These are phyloP conservation scores for Thelephora terrestris DNA, from an alignment of 1,284 basidiomycete species.

Conservation along the genomic window DNA sequence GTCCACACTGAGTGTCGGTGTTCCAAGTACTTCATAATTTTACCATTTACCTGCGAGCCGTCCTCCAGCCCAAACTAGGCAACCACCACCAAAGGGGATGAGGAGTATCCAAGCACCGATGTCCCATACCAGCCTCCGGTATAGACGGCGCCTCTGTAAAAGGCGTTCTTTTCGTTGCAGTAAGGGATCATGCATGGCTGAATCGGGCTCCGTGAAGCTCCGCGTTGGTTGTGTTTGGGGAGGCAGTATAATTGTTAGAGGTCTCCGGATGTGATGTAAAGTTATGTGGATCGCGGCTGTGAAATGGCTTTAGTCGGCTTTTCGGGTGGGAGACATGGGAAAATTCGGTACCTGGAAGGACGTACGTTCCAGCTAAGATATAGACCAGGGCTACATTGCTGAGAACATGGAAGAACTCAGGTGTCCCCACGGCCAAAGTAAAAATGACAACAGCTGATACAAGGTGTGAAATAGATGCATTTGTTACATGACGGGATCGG, in stretches of 20 bases:
- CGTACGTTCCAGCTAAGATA: constrained; percentile 44
- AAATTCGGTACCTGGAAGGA: constrained; percentile 40
- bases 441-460: constrained; percentile 30
- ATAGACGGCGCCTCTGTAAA: constrained; percentile 54
- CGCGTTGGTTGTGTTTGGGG: constrained; percentile 22
- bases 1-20: too few species aligned
- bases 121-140: constrained; percentile 61
- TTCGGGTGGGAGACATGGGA: constrained; percentile 2
- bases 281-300: constrained; percentile 52
- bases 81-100: constrained; percentile 39
- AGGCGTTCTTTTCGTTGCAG: constrained; percentile 66
- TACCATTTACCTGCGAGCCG: constrained; percentile 34
- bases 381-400: constrained; percentile 39
- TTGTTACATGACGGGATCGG: constrained; percentile 30
- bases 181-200: constrained; percentile 42
- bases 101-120: constrained; percentile 57
- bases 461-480: constrained; percentile 38
- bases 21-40: background rate
- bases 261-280: constrained; percentile 58
- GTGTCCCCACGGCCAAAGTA: constrained; percentile 34
- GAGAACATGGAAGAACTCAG: constrained; percentile 24
- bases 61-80: constrained; percentile 44
- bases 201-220: constrained; percentile 10
- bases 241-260: constrained; percentile 58
- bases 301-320: background rate